These are phyloP conservation scores for Drechslera avenae DNA, from an alignment of 2,329 filamentous ascomycete species.

Conservation along the genomic window DNA sequence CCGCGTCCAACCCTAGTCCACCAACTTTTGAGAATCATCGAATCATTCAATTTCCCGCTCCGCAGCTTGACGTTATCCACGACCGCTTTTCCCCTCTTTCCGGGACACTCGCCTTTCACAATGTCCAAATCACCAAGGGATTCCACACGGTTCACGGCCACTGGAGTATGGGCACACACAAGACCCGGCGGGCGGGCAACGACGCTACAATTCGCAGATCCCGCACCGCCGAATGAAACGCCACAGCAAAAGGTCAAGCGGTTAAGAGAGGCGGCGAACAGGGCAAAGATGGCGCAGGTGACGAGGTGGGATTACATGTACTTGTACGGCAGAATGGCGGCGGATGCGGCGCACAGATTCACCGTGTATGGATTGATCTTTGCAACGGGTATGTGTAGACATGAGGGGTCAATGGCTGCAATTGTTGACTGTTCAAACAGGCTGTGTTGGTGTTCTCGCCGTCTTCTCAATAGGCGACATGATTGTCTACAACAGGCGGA, in stretches of 20 bases:
- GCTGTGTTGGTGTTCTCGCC: constrained; percentile 64
- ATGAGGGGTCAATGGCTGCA: constrained; percentile 16
- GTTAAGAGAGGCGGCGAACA: constrained; percentile 55
- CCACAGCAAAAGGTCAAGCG: constrained; percentile 60
- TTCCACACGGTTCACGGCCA: constrained; percentile 78
- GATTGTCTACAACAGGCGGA: constrained; percentile 69
- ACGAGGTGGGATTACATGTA: constrained; percentile 58
- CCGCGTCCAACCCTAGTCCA: constrained; percentile 35
- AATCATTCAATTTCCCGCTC: constrained; percentile 38
- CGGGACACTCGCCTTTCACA: constrained; percentile 15
- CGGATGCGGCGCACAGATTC: constrained; percentile 65
- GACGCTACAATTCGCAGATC: constrained; percentile 47
- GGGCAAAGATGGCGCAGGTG: constrained; percentile 56
- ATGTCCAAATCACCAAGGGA: constrained; percentile 74
- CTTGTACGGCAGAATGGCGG: constrained; percentile 48
- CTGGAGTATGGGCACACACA: constrained; percentile 71
- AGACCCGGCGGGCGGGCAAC: constrained; percentile 57
- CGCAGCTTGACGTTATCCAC: constrained; percentile 20
- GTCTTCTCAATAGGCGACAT: constrained; percentile 69
- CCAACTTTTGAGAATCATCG: constrained; percentile 41
- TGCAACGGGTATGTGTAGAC: constrained; percentile 58
- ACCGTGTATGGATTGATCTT: constrained; percentile 66
- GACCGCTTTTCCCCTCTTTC: constrained; percentile 9
- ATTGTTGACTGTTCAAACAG: constrained; percentile 38
- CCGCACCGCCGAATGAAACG: constrained; percentile 55